These are phyloP conservation scores for Sarcomyxa edulis DNA, from an alignment of 768 basidiomycete species.

Conservation along the genomic window DNA sequence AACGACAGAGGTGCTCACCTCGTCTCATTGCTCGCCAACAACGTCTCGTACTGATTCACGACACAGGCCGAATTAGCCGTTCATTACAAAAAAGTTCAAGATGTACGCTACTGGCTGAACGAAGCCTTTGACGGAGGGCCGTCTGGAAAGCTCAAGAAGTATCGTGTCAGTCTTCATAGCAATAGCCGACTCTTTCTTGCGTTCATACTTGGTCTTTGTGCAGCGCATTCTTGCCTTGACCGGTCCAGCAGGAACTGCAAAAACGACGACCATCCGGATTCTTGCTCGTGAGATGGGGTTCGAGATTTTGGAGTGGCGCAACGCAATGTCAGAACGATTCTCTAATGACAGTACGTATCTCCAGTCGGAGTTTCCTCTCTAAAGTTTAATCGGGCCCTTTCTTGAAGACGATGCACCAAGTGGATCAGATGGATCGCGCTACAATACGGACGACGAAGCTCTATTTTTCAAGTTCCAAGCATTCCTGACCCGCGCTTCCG, in stretches of 20 bases:
- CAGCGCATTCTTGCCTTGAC: conserved; percentile 83
- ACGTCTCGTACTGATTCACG: neutral
- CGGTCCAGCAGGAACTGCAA: conserved; percentile 87
- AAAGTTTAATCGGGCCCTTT: neutral
- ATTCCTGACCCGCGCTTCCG: conserved; percentile 67
- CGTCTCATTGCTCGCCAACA: neutral
- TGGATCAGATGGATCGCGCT: neutral
- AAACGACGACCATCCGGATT: conserved; percentile 80
- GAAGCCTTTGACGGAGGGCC: conserved; percentile 71
- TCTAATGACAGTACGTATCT: neutral
- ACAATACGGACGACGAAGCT: conserved; percentile 34
- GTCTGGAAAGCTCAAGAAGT: conserved; percentile 59
- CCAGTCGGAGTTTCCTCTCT: neutral
- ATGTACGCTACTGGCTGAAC: conserved; percentile 67
- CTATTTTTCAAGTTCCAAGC: conserved; percentile 66
- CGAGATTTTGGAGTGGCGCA: conserved; percentile 85
- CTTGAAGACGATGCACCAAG: conserved; percentile 6
- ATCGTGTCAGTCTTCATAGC: conserved; percentile 49
- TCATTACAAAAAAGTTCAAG: conserved; percentile 73
- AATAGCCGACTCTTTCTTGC: neutral
- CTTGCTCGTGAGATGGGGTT: conserved; percentile 70
- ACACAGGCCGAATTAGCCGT: conserved; percentile 69
- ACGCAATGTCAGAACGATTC: conserved; percentile 50
- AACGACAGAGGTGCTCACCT: conserved; percentile 39
- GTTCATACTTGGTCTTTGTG: neutral